A percentile compares a stretch with the other conserved stretches of the same genome.
These are phyloP conservation scores for Sporothrix protearum DNA, from an alignment of 2,329 filamentous ascomycete species.

Conservation along the genomic window DNA sequence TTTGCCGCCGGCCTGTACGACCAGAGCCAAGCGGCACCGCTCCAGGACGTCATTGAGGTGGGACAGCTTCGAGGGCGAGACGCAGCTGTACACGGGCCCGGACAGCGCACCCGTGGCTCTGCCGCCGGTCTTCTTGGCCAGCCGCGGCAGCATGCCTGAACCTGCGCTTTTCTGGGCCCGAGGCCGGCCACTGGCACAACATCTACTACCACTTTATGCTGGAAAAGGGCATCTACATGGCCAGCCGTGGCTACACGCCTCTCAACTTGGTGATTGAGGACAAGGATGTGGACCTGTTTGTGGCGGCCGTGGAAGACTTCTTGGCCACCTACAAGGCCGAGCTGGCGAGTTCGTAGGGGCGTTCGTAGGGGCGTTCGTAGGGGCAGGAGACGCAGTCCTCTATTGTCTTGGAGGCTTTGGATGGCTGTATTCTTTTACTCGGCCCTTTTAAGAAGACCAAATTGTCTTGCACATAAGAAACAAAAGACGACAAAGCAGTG, in stretches of 20 bases:
- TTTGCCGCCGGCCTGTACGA: conserved; percentile 32
- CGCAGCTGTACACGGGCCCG: conserved; percentile 15
- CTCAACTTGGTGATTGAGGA: conserved; percentile 30
- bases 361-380: too few relatives aligned
- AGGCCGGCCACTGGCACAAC: conserved; percentile 26
- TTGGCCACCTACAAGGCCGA: conserved; percentile 14
- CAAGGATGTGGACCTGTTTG: conserved; percentile 29
- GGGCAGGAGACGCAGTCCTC: too few relatives aligned
- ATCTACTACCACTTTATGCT: conserved; percentile 33
- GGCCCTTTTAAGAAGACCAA: too few relatives aligned
- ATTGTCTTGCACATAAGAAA: too few relatives aligned
- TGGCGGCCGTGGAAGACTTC: conserved; percentile 25
- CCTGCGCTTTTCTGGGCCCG: conserved; percentile 40
- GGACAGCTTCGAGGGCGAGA: conserved; percentile 21
- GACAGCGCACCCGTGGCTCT: conserved; percentile 16
- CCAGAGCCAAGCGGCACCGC: conserved; percentile 18
- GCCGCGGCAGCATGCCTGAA: conserved; percentile 35
- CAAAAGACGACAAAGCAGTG: too few relatives aligned
- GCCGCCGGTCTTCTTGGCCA: conserved; percentile 27
- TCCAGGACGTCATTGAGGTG: conserved; percentile 23
- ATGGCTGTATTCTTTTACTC: too few relatives aligned
- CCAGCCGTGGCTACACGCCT: conserved; percentile 30
- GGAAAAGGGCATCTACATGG: conserved; percentile 31
- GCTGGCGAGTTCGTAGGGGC: neutral
- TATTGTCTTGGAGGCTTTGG: too few relatives aligned